phyloP scores from a whole-genome alignment of 192 early-diverging fungal genomes.

The Ambispora gerdemannii region DNA sequence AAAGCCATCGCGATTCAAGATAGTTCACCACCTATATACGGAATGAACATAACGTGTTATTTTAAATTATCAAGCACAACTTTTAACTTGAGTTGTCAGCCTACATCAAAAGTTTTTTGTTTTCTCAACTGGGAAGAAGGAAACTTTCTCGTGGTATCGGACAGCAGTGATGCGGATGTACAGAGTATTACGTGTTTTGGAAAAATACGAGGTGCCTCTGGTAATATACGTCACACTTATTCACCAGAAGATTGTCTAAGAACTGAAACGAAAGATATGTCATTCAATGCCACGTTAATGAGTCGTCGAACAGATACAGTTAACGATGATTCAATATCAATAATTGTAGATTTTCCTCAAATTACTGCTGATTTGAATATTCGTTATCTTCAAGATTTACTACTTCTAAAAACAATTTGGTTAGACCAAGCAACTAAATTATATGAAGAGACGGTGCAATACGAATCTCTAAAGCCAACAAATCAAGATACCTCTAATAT shows the following conservation, averaged over 20 bases:
- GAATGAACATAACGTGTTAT: conserved; percentile 49
- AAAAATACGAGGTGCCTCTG: conserved; percentile 56
- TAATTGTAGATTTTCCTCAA: conserved; percentile 56
- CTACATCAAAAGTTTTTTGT: conserved; percentile 68
- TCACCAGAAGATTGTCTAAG: conserved; percentile 71
- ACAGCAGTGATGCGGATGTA: conserved; percentile 36
- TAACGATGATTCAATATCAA: conserved; percentile 52
- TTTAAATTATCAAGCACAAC: conserved; percentile 62
- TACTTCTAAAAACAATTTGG: conserved; percentile 69
- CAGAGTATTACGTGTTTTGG: conserved; percentile 54
- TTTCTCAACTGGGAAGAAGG: conserved; percentile 67
- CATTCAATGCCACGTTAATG: conserved; percentile 58
- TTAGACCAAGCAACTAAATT: conserved; percentile 50
- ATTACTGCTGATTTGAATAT: conserved; percentile 59
- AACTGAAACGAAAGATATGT: conserved; percentile 57
- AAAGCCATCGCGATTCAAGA: conserved; percentile 37
- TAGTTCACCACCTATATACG: conserved; percentile 37
- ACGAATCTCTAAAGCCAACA: conserved; percentile 2
- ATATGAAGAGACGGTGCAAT: conserved; percentile 30
- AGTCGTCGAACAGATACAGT: conserved; percentile 42
- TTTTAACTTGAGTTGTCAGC: conserved; percentile 70
- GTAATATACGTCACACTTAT: conserved; percentile 65
- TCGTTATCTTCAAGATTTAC: conserved; percentile 69
- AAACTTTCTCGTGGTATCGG: conserved; percentile 56
- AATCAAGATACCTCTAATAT: not conserved